Percentiles rank a stretch among this genome's conserved stretches.
Conservation (phyloP, 2,329 filamentous ascomycete species). For the Dissoconium aciculare region DNA sequence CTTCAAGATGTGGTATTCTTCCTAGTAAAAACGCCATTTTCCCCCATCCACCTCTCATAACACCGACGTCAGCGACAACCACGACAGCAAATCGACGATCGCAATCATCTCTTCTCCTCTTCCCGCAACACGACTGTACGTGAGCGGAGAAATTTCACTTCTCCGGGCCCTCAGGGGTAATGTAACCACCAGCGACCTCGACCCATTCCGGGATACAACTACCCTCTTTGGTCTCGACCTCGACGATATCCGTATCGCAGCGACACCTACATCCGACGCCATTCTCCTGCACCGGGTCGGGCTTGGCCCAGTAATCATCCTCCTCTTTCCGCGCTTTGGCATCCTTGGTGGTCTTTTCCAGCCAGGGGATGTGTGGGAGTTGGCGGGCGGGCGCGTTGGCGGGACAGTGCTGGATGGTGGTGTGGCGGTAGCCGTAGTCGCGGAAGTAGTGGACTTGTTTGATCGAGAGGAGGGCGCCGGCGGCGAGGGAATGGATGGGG, state of each 20-base stretch:
- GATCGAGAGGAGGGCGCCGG: slow-evolving; percentile 67
- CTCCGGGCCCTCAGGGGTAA: slow-evolving; percentile 19
- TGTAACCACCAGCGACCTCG: slow-evolving; percentile 86
- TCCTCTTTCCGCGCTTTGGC: slow-evolving; percentile 81
- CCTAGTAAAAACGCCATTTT: too few relatives aligned
- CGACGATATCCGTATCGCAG: slow-evolving; percentile 93
- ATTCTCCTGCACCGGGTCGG: slow-evolving; percentile 80
- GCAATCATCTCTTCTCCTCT: too few relatives aligned
- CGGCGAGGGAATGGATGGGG: slow-evolving; percentile 92
- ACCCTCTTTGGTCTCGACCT: slow-evolving; percentile 94
- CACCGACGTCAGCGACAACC: too few relatives aligned
- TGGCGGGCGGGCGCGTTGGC: slow-evolving; percentile 86
- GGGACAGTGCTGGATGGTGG: slow-evolving; percentile 95
- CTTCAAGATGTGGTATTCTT: too few relatives aligned
- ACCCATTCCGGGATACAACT: slow-evolving; percentile 95
- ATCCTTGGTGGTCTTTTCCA: slow-evolving; percentile 28
- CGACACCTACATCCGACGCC: slow-evolving; percentile 92
- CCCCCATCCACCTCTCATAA: too few relatives aligned
- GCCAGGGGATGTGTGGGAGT: slow-evolving; percentile 60
- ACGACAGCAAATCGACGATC: too few relatives aligned
- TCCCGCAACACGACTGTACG: too few relatives aligned
- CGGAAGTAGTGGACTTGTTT: slow-evolving; percentile 96
- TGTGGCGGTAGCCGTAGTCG: slow-evolving; percentile 95
- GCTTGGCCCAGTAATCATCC: slow-evolving; percentile 88
- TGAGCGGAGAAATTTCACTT: too few relatives aligned